Percentiles rank a stretch among this genome's conserved stretches.
phyloP scores from a whole-genome alignment of 2,329 filamentous ascomycete species.

The Alternaria gaisen region DNA sequence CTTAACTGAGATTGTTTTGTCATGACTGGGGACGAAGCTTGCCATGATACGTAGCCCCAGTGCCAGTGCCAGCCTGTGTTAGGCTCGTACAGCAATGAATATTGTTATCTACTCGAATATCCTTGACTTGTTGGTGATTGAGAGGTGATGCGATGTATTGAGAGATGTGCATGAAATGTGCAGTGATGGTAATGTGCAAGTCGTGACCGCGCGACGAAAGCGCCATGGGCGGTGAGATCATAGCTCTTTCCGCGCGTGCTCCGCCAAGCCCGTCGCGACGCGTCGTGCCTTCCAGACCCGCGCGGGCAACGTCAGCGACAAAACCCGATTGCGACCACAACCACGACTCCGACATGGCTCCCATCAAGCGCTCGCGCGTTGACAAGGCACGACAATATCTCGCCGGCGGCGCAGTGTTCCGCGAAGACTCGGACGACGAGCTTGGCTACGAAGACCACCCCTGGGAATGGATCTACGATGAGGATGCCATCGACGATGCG shows the following conservation, averaged over 20 bases:
- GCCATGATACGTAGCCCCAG: constrained; percentile 28
- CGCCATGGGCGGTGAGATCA: constrained; percentile 25
- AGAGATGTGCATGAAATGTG: neutral
- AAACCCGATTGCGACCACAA: constrained; percentile 27
- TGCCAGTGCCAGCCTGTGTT: constrained; percentile 42
- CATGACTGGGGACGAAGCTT: constrained; percentile 10
- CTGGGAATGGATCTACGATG: constrained; percentile 66
- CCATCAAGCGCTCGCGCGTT: constrained; percentile 51
- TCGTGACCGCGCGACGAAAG: constrained; percentile 5
- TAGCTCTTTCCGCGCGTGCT: constrained; percentile 29
- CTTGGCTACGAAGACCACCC: constrained; percentile 64
- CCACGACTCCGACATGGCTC: constrained; percentile 50
- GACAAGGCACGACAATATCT: constrained; percentile 61
- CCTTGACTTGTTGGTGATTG: constrained; percentile 2
- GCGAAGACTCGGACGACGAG: constrained; percentile 90
- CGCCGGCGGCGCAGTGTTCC: constrained; percentile 68
- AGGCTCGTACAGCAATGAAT: constrained; percentile 32
- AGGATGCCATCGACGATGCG: constrained; percentile 29
- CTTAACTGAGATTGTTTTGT: constrained; percentile 12
- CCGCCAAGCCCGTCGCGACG: constrained; percentile 45
- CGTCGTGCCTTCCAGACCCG: constrained; percentile 29
- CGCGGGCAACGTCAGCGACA: constrained; percentile 36
- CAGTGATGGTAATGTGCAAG: neutral
- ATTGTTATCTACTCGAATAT: constrained; percentile 18
- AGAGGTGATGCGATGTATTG: neutral